Evolutionary conservation across 2,329 filamentous ascomycete genomes (phyloP).

Genomic region (Alternaria viburni): DNA sequence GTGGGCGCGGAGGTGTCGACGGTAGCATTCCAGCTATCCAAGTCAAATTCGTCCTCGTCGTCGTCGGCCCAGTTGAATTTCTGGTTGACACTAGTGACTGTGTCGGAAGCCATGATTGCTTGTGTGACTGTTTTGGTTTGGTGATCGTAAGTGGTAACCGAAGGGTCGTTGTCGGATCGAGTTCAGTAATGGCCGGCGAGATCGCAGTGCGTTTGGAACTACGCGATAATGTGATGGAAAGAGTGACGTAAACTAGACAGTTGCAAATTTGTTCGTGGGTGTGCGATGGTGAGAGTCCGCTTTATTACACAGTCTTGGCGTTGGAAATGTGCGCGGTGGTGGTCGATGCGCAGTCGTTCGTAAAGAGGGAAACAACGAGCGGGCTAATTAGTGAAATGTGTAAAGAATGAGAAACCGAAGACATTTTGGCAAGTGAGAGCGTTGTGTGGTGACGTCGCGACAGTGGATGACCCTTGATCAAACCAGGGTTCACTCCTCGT

Average conservation of each 20-base stretch:
- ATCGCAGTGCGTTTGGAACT: neutral
- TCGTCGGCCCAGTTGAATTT: slow-evolving; percentile 30
- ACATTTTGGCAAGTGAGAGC: neutral
- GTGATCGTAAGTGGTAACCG: neutral
- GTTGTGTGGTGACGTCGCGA: neutral
- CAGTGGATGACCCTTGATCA: slow-evolving; percentile 1
- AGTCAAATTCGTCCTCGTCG: slow-evolving; percentile 30
- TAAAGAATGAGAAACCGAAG: neutral
- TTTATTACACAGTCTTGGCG: neutral
- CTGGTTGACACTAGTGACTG: neutral
- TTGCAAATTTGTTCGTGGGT: neutral
- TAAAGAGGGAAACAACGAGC: neutral
- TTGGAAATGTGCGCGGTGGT: neutral
- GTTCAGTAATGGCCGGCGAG: neutral
- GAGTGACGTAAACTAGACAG: neutral
- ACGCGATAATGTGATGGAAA: neutral
- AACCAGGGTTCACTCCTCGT: neutral
- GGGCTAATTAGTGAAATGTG: neutral
- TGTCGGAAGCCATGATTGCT: slow-evolving; percentile 7
- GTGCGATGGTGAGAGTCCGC: neutral
- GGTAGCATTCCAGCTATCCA: slow-evolving; percentile 18
- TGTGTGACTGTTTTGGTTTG: neutral
- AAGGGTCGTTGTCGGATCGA: neutral
- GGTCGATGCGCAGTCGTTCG: neutral
- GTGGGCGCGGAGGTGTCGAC: slow-evolving; percentile 18